Evolutionary conservation across 768 basidiomycete species (phyloP), one percentile per base, ranked within the genome.

Genomic region (Hericium coralloides): DNA sequence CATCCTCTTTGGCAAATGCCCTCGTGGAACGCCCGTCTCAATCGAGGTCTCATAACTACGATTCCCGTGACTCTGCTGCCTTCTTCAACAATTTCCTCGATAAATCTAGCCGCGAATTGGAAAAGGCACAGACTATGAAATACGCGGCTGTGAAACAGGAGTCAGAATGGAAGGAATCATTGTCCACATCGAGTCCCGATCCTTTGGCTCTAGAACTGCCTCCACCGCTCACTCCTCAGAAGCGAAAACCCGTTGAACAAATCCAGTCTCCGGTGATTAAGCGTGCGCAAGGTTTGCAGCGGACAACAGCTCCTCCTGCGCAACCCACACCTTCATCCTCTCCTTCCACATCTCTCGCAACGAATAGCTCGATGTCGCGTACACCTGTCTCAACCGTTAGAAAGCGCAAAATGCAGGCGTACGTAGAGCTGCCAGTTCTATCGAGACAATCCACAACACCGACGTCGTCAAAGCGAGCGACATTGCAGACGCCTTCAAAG

Each of bases 1-100:
- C 87, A 1, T 90, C 88, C 15, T 90, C 89, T 12, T 79, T 89
- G 56, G 88, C 89, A 4, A 77, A 76, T 67, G 89, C 89, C 3
- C 77, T 92, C 22, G 87, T 85, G 5, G 69, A 74, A 43, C 74
- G 73, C 5, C 69, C 64, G 26, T 67, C 69, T 2, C 67, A 64
- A 2, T 62, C 65, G 10, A 68, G 52, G 49, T 66, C 65, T 15
- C 59, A 64, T 5, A 63, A 71, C 9, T 80, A 80, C 63, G 68
- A 71, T 18, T 77, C 85, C 6, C 74, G 80, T 55, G 82, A 89
- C 48, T 89, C 85, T 1, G 67, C 74, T 2, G 67, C 72, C 3
- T 90, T 87, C 67, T 88, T 89, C 67, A 78, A 85, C 57, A 72
- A 79, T 22, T 87, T 89, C 66, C 66, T 92, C 22, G 76, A 79